Evolutionary conservation across 2,329 filamentous ascomycete genomes (phyloP).

Genomic region (Penicillium psychrosexuale): DNA sequence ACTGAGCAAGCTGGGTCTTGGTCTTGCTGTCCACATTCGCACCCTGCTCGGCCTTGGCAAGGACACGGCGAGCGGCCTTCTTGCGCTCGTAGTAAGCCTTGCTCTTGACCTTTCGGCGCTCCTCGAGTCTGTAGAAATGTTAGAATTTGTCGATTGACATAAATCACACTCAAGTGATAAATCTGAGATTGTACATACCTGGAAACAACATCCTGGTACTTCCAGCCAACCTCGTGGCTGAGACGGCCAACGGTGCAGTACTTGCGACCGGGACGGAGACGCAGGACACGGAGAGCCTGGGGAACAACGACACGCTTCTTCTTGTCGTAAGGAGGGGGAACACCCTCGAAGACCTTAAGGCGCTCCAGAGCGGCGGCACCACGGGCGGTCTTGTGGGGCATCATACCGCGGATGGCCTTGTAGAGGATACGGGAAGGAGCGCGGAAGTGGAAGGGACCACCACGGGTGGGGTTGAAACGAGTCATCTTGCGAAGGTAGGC

Average conservation of each 20-base stretch:
- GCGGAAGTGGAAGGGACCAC: constrained; percentile 99
- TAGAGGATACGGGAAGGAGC: constrained; percentile 99
- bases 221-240: constrained; percentile 99
- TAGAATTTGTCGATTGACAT: constrained; percentile 15
- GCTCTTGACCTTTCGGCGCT: constrained; percentile 99
- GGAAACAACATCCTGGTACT: constrained; percentile 99
- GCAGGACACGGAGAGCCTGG: constrained; percentile 93
- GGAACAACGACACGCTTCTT: constrained; percentile 99
- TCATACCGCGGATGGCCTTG: constrained; percentile 99
- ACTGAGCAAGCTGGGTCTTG: constrained; percentile 80
- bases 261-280: constrained; percentile 98
- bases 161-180: neutral
- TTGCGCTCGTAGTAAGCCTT: constrained; percentile 99
- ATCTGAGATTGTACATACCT: constrained; percentile 62
- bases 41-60: constrained; percentile 89
- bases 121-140: constrained; percentile 72
- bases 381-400: constrained; percentile 99
- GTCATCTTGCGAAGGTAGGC: constrained; percentile 99
- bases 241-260: constrained; percentile 99
- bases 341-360: constrained; percentile 99
- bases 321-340: constrained; percentile 98
- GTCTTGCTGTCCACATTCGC: constrained; percentile 83
- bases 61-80: constrained; percentile 90
- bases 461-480: constrained; percentile 98
- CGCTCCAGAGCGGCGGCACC: constrained; percentile 95